A percentile compares a stretch with the other conserved stretches of the same genome.
These are phyloP conservation scores for Rhamnella rubrinervis DNA, from an alignment of 331 rosid species.

Conservation along the genomic window DNA sequence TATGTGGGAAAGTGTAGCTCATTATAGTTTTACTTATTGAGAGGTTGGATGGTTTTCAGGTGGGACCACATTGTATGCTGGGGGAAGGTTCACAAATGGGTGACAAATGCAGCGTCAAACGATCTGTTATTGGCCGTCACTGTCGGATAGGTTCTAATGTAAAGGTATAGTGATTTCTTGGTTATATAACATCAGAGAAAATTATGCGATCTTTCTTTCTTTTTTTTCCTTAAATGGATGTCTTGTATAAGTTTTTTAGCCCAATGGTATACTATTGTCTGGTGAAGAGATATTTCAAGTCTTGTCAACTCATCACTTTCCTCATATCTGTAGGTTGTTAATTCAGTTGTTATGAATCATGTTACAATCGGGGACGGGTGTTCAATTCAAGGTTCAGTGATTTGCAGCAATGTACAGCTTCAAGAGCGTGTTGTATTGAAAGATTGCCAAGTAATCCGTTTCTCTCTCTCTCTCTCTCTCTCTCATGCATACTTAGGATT, in stretches of 20 bases:
- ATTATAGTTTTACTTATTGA: constrained; percentile 22
- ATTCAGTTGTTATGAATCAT: constrained; percentile 91
- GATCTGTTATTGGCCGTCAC: constrained; percentile 98
- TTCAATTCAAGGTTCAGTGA: constrained; percentile 88
- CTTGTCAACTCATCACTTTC: neutral
- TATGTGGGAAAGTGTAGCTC: constrained; percentile 5
- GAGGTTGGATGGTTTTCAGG: constrained; percentile 46
- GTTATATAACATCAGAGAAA: constrained; percentile 13
- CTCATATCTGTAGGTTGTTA: constrained; percentile 57
- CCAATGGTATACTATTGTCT: constrained; percentile 4
- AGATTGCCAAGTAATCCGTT: constrained; percentile 80
- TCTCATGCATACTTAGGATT: neutral
- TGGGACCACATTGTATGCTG: constrained; percentile 96
- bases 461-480: constrained; percentile 11
- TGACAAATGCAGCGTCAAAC: constrained; percentile 94
- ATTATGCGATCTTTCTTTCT: neutral
- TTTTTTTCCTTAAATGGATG: neutral
- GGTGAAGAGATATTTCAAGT: neutral
- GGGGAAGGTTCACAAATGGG: constrained; percentile 99
- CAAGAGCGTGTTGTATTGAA: constrained; percentile 83
- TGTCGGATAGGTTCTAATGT: constrained; percentile 97
- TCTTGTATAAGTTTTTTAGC: neutral
- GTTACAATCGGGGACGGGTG: constrained; percentile 86
- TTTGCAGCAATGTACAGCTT: constrained; percentile 95
- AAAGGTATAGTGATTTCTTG: constrained; percentile 53